Percentiles rank a stretch among this genome's conserved stretches.
Evolutionary conservation across 257 asterid genomes (phyloP).

Genomic region (Solanum boliviense): DNA sequence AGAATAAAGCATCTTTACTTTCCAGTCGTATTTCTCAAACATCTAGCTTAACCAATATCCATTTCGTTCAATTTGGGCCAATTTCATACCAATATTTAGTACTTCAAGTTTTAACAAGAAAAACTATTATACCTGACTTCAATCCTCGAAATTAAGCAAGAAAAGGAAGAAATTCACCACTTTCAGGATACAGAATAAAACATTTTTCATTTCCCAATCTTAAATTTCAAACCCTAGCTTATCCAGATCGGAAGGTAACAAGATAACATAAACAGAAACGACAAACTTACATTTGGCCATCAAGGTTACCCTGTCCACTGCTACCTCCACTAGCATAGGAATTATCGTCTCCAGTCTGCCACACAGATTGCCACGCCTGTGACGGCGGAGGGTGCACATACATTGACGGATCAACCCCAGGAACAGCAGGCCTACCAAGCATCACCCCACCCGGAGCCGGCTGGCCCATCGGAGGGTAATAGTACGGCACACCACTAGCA

Average conservation of each 20-base stretch:
- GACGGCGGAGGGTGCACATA: slow-evolving; percentile 66
- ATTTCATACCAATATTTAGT: not conserved
- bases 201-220: not conserved
- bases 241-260: not conserved
- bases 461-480: slow-evolving; percentile 72
- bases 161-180: not conserved
- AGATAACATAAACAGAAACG: not conserved
- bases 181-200: not conserved
- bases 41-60: not conserved
- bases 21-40: not conserved
- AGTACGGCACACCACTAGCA: slow-evolving; percentile 68
- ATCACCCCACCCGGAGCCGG: slow-evolving; percentile 36
- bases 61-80: not conserved
- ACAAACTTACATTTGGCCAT: slow-evolving; percentile 48
- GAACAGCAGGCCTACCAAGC: slow-evolving; percentile 69
- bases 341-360: slow-evolving; percentile 63
- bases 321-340: slow-evolving; percentile 46
- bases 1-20: not conserved
- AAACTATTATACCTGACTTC: not conserved
- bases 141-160: not conserved
- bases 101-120: not conserved
- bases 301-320: slow-evolving; percentile 56
- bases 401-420: slow-evolving; percentile 54
- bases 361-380: slow-evolving; percentile 84
- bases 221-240: not conserved